Base-by-base conservation (phyloP, 495 filamentous ascomycete species). In the Immersiella caudata region DNA sequence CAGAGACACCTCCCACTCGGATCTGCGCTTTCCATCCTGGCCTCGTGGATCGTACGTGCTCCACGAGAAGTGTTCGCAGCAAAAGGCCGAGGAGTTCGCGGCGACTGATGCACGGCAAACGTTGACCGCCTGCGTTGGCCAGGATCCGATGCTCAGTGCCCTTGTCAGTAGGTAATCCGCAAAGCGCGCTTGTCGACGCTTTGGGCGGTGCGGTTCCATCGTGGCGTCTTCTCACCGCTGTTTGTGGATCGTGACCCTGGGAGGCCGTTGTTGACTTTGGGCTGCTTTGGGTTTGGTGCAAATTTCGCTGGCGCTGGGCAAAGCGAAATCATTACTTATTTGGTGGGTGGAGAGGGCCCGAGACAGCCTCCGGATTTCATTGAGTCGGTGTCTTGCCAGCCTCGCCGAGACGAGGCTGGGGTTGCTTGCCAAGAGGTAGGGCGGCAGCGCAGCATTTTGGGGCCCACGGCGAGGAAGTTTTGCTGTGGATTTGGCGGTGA, bases 11-110 rank as follows among this genome's bases (percentile, higher is more conserved):
- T 59, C 27, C 33, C 21, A 33, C 25, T 7, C 27, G 29, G 29
- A 29, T 59, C 21, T 59, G 57, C 27, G 8, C 6, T 5, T 18
- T 16, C 29, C 6, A 27, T 29, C 54, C 35, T 62, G 35, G n/a
- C 67, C 14, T 26, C 54, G 33, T 24, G 51, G 24, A 63, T 63
- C 24, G 49, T 57, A 21, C 29, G 21, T 62, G 9, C 27, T 46
- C 57, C 29, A 36, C 26, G 33, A 68, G 40, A 57, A 64, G 60
- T 18, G 66, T 64, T 64, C 25, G 60, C 66, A 64, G 60, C 18
- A 50, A 64, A 27, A 11, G 35, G 60, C 54, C 57, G 66, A 59
- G 60, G 27, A 50, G 52, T 68, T 62, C 65, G 49, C 36, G 52
- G 9, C 57, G 40, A 46, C 18, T 33, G 40, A 46, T 14, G 40